phyloP scores from a whole-genome alignment of 2,329 filamentous ascomycete genomes.

The Calonectria multiphialidica region DNA sequence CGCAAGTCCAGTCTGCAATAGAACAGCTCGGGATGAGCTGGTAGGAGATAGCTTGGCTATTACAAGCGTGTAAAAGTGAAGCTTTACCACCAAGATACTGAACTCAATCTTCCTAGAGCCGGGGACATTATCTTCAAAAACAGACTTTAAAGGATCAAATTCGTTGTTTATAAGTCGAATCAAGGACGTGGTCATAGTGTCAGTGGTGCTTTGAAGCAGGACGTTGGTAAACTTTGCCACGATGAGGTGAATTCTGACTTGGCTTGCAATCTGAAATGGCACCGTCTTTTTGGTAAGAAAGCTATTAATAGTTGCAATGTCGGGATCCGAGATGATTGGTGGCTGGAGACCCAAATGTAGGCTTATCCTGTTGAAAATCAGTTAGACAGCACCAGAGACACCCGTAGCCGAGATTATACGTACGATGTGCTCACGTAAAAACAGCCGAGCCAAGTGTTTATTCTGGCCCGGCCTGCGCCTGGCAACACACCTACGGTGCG shows the following conservation, averaged over 20 bases:
- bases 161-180: slow-evolving; percentile 31
- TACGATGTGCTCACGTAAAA: slow-evolving; percentile 33
- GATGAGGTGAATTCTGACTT: slow-evolving; percentile 28
- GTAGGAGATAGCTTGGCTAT: slow-evolving; percentile 19
- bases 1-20: slow-evolving; percentile 21
- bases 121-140: slow-evolving; percentile 4
- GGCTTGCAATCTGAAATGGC: slow-evolving; percentile 5
- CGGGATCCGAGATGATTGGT: slow-evolving; percentile 26
- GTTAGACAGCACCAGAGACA: neutral
- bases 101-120: slow-evolving; percentile 22
- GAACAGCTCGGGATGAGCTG: slow-evolving; percentile 26
- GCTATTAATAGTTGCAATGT: slow-evolving; percentile 27
- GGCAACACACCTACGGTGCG: slow-evolving; percentile 27
- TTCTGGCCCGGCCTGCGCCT: slow-evolving; percentile 22
- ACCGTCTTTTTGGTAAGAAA: slow-evolving; percentile 26
- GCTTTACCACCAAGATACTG: slow-evolving; percentile 24
- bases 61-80: slow-evolving; percentile 30
- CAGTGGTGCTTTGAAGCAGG: slow-evolving; percentile 24
- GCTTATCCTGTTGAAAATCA: slow-evolving; percentile 20
- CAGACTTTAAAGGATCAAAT: slow-evolving; percentile 23
- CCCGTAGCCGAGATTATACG: neutral
- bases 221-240: slow-evolving; percentile 32
- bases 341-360: slow-evolving; percentile 29
- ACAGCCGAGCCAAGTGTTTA: slow-evolving; percentile 31
- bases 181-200: slow-evolving; percentile 24